A percentile compares a stretch with the other conserved stretches of the same genome.
These are phyloP conservation scores for Trebouxia sp. DNA, from an alignment of 139 green algal species.

Conservation along the genomic window DNA sequence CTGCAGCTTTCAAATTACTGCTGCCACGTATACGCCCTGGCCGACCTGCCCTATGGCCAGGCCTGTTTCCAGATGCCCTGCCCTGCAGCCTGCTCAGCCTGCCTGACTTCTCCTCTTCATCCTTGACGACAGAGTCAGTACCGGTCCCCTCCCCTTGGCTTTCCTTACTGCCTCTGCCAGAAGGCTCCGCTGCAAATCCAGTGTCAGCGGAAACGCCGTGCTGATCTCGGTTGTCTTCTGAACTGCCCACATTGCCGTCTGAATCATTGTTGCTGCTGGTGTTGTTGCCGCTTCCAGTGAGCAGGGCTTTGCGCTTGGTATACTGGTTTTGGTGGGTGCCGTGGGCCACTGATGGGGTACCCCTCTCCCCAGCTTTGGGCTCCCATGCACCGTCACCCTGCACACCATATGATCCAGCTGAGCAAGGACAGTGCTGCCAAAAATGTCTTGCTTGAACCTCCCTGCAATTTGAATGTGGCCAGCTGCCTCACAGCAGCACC, in stretches of 20 bases:
- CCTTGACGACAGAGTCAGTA: background rate
- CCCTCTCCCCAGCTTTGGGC: constrained; percentile 49
- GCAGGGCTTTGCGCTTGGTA: background rate
- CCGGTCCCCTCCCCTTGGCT: background rate
- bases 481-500: no score
- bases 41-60: no score
- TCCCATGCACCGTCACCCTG: constrained; percentile 74
- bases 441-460: no score
- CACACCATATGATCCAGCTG: no score
- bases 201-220: background rate
- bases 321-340: background rate
- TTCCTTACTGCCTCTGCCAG: background rate
- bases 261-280: constrained; percentile 24
- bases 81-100: background rate
- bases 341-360: background rate
- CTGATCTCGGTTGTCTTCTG: background rate
- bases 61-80: background rate
- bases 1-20: no score
- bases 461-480: no score
- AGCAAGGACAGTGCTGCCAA: no score
- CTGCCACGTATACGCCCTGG: no score
- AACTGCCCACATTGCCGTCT: background rate
- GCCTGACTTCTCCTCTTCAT: background rate
- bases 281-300: background rate
- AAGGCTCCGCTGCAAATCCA: background rate